Evolutionary conservation across 495 filamentous ascomycete species (phyloP).

Genomic region (Penicillium psychrofluorescens): DNA sequence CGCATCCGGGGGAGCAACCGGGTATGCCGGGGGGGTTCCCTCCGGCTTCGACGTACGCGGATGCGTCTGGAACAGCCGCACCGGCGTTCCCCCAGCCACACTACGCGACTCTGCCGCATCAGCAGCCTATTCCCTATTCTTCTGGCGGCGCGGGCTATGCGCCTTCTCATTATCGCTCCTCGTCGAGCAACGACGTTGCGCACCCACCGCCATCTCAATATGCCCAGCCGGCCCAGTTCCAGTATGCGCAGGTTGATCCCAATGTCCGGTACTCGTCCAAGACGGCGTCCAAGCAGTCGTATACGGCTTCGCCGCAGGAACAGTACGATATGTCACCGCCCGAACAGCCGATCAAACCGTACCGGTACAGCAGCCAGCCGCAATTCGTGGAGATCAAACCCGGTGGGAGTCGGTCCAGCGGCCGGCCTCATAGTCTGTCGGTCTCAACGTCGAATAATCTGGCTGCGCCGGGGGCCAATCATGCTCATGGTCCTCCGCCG

Average conservation of each 20-base stretch:
- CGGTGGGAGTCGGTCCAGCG: slow-evolving; percentile 20
- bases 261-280: slow-evolving; percentile 40
- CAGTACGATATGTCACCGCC: slow-evolving; percentile 16
- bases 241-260: slow-evolving; percentile 38
- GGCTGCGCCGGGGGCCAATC: slow-evolving; percentile 12
- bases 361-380: slow-evolving; percentile 17
- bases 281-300: slow-evolving; percentile 14
- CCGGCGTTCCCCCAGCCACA: slow-evolving; percentile 17
- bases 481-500: slow-evolving; percentile 43
- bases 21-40: slow-evolving; percentile 38
- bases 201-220: slow-evolving; percentile 16
- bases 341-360: slow-evolving; percentile 2
- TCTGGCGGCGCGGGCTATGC: slow-evolving; percentile 7
- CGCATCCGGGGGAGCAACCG: slow-evolving; percentile 18
- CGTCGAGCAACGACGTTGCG: slow-evolving; percentile 16
- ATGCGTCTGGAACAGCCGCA: slow-evolving; percentile 14
- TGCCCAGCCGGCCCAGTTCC: slow-evolving; percentile 26
- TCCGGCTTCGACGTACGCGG: slow-evolving; percentile 10
- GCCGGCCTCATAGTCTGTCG: slow-evolving; percentile 30
- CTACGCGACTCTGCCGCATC: slow-evolving; percentile 12
- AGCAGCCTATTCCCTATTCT: slow-evolving; percentile 12
- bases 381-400: slow-evolving; percentile 40
- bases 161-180: slow-evolving; percentile 21
- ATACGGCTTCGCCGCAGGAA: slow-evolving; percentile 16
- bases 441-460: slow-evolving; percentile 35